Base-by-base conservation (phyloP, 192 early-diverging fungal species). In the Rhizophagus sp. region DNA sequence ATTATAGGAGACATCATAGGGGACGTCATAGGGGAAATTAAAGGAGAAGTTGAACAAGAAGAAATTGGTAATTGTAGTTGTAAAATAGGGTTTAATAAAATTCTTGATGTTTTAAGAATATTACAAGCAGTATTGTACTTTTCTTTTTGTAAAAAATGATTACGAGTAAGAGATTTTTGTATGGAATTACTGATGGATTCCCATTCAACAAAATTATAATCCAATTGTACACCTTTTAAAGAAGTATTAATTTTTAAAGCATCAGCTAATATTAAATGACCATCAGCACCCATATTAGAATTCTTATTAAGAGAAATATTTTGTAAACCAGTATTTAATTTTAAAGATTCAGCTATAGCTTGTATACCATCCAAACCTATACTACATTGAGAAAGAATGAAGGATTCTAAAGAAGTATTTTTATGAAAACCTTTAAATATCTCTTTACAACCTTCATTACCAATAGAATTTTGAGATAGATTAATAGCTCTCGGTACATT, bases 201-300 rank as follows among this genome's bases (percentile, higher is more conserved):
- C 64, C 86, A 83, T 50, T 87, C 86, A 33, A 79, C 86, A n/a
- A 84, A 83, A 69, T 87, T 86, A 73, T 87, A 87, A 49, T 87
- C 85, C 24, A 87, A 76, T 66, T 86, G 83, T 10, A 87, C 76
- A 24, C 81, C 79, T 76, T 87, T 86, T 65, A 87, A 64, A 13
- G 78, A 82, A 49, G 81, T 81, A 70, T 87, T 87, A 19, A 47
- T 62, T 62, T 82, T 63, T 34, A 87, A 76, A 13, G 79, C 75
- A 1, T 84, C 65, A 2, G 86, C 86, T 36, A 87, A 52, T 1
- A 75, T 73, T 83, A 81, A 83, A 50, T 85, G 83, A 15, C 86
- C 84, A 27, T 86, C 83, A 3, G 81, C 83, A 13, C 85, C 86
- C 33, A 87, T 85, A 13, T 83, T 81, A 13, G 75, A 67, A 39